Conservation (phyloP, 2,329 filamentous ascomycete genomes). For the Cercospora sp. region DNA sequence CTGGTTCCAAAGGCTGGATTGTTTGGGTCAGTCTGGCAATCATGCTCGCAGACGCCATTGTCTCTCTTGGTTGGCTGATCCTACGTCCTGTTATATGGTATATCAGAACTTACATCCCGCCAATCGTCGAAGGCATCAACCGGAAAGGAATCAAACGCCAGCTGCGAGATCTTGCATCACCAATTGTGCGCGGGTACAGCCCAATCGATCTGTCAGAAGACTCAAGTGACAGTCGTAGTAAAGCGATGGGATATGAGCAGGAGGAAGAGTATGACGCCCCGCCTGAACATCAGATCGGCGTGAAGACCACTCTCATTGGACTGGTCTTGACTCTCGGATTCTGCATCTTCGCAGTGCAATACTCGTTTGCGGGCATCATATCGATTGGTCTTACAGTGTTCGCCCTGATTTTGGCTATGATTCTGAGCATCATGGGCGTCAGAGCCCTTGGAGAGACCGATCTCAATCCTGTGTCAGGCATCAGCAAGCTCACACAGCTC, state of each 20-base stretch:
- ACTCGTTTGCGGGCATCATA: constrained; percentile 81
- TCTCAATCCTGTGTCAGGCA: constrained; percentile 92
- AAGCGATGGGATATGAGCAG: constrained; percentile 3
- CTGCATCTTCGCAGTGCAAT: constrained; percentile 77
- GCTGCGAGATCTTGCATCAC: constrained; percentile 38
- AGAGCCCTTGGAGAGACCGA: constrained; percentile 77
- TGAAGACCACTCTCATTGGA: constrained; percentile 69
- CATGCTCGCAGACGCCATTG: constrained; percentile 90
- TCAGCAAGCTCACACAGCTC: constrained; percentile 93
- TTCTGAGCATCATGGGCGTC: constrained; percentile 65
- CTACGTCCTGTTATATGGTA: constrained; percentile 61
- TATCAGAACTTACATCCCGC: constrained; percentile 44
- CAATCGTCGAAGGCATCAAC: constrained; percentile 33
- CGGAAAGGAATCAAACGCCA: constrained; percentile 37
- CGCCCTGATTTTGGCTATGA: constrained; percentile 74
- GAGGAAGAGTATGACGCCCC: constrained; percentile 73
- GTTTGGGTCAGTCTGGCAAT: constrained; percentile 95
- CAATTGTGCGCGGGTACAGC: constrained; percentile 43
- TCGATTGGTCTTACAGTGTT: constrained; percentile 80
- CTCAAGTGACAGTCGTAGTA: constrained; percentile 16
- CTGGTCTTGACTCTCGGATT: constrained; percentile 74
- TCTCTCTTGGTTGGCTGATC: constrained; percentile 80
- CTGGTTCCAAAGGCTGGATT: constrained; percentile 96
- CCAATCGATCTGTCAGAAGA: constrained; percentile 37
- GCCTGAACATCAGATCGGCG: constrained; percentile 75